A percentile compares a stretch with the other conserved stretches of the same genome.
These are phyloP conservation scores for Bipolaris oryzae DNA, from an alignment of 2,329 filamentous ascomycete species.

Conservation along the genomic window DNA sequence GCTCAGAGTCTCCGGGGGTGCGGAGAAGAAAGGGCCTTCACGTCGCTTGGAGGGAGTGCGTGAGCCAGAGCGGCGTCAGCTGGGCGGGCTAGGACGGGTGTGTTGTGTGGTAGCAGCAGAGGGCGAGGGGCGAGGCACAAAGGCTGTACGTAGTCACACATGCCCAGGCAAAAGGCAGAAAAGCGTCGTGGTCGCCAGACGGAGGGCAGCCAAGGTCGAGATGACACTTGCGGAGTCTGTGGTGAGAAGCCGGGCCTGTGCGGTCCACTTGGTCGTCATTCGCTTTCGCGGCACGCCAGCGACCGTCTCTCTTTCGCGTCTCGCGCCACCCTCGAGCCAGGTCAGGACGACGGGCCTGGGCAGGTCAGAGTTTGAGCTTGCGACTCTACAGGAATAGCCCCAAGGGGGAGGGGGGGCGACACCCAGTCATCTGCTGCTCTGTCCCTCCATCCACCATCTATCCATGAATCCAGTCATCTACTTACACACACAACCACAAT, in stretches of 20 bases:
- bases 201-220: slow-evolving; percentile 24
- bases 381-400: slow-evolving; percentile 1
- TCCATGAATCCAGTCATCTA: too few species aligned
- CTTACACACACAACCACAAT: too few species aligned
- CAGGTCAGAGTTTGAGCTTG: slow-evolving; percentile 1
- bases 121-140: slow-evolving; percentile 29
- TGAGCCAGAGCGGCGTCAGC: slow-evolving; percentile 19
- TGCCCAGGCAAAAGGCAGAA: slow-evolving; percentile 14
- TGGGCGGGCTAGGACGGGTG: slow-evolving; percentile 3
- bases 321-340: slow-evolving; percentile 7
- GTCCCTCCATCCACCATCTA: too few species aligned
- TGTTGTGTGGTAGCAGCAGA: slow-evolving; percentile 6
- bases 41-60: slow-evolving; percentile 22
- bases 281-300: slow-evolving; percentile 15
- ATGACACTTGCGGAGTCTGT: slow-evolving; percentile 26
- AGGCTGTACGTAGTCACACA: slow-evolving; percentile 24
- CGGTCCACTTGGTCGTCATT: slow-evolving; percentile 20
- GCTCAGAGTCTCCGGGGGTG: slow-evolving; percentile 13
- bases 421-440: too few species aligned
- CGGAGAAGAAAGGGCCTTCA: slow-evolving; percentile 32
- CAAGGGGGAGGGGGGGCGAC: too few species aligned
- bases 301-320: slow-evolving; percentile 20
- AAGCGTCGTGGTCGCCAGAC: slow-evolving; percentile 17
- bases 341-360: too few species aligned
- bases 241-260: slow-evolving; percentile 23